These are phyloP conservation scores for Cucumis hystrix DNA, from an alignment of 306 rosid species.

Conservation along the genomic window DNA sequence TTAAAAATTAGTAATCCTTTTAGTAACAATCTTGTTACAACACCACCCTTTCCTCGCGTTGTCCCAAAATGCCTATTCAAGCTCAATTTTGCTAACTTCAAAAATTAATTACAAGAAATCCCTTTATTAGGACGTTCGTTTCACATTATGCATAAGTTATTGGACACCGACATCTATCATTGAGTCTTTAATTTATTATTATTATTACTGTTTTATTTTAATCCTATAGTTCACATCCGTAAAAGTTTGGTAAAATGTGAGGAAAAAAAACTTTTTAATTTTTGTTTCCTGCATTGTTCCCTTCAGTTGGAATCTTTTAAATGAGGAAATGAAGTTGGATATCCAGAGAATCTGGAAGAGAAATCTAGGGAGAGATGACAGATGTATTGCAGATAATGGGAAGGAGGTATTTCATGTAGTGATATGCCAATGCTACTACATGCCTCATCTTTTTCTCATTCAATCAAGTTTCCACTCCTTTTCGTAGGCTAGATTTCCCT, in stretches of 20 bases:
- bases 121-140: too few species aligned
- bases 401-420: conserved; percentile 60
- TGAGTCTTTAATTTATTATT: neutral
- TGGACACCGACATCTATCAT: neutral
- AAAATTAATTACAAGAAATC: too few species aligned
- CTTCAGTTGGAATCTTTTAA: conserved; percentile 70
- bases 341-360: conserved; percentile 98
- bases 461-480: neutral
- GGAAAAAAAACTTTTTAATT: neutral
- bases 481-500: conserved; percentile 81
- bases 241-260: neutral
- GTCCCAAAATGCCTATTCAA: too few species aligned
- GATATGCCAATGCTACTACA: neutral
- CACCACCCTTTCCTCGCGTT: too few species aligned
- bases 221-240: neutral
- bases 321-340: conserved; percentile 91
- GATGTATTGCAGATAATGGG: conserved; percentile 86
- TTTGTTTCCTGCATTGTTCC: conserved; percentile 14
- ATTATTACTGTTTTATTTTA: too few species aligned
- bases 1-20: too few species aligned
- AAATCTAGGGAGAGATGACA: conserved; percentile 95
- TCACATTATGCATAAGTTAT: neutral
- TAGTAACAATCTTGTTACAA: too few species aligned
- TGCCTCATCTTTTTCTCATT: neutral
- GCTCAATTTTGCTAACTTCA: too few species aligned